Evolutionary conservation across 441 rosid species (phyloP), one percentile per base, ranked within the genome.

Genomic region (Caryocar brasiliense): DNA sequence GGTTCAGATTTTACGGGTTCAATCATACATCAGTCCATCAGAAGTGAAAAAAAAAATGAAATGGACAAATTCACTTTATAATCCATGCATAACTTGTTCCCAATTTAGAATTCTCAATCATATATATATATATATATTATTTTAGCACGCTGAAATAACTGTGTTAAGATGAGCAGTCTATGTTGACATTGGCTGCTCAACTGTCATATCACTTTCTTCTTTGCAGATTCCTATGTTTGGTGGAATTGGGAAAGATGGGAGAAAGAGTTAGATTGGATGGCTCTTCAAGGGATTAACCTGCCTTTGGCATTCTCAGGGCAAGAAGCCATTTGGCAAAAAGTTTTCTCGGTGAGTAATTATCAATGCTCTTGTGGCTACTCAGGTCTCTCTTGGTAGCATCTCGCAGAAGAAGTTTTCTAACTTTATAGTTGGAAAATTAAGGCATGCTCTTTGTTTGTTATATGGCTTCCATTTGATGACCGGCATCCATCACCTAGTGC

Each of bases 191-290:
- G 34, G 61, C 14, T 56, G 18, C 19, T 69, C 13, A 54, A 30
- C 24, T 40, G 23, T 35, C 33, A 54, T 46, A 41, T 47, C 55
- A 54, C 22, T 33, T 65, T 58, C 27, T 49, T 70, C 27, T 55
- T 51, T 55, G 37, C 70, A 88, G 99, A 92, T 75, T 88, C 97
- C 11, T 88, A 73, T 63, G 92, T 82, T 58, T 92, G 99, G 95
- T 92, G 99, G 99, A 80, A 71, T 23, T 88, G 99, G 97, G 72
- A 74, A 56, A 75, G 88, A 76, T 92, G 99, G 99, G 86, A 88
- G 71, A 88, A 80, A 71, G 99, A 92, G 78, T 79, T 83, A 73
- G 99, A 92, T 66, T 92, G 97, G 97, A 88, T 92, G 97, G 95
- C 97, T 55, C 75, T 92, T 66, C 95, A 92, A 77, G 99, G 99